Evolutionary conservation across 2,329 filamentous ascomycete species (phyloP).

Genomic region (Immersiporthe knoxdaviesiana): DNA sequence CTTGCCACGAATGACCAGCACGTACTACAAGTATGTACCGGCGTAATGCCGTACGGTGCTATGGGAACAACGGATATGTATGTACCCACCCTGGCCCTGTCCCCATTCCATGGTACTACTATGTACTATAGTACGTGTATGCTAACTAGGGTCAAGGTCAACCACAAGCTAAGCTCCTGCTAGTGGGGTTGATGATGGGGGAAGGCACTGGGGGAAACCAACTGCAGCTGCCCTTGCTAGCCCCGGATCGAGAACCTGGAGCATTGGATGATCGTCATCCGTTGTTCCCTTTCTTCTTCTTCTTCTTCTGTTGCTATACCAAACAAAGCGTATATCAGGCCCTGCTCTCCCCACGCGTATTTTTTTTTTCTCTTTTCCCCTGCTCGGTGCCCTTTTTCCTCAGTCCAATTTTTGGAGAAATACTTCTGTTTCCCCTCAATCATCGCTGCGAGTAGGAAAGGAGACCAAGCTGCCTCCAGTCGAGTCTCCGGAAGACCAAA

Average conservation of each 20-base stretch:
- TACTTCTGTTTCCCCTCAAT: not conserved
- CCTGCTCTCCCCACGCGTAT: not conserved
- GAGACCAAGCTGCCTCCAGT: not conserved
- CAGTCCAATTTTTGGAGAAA: not conserved
- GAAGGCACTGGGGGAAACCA: too few relatives aligned
- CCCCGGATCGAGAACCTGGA: not conserved
- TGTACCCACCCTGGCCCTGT: not conserved
- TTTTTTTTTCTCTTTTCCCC: too few relatives aligned
- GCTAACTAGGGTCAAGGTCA: not conserved
- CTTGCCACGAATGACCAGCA: not conserved
- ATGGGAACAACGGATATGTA: not conserved
- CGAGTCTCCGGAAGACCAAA: not conserved
- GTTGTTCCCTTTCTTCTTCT: not conserved
- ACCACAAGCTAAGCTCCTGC: not conserved
- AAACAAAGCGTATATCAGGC: not conserved
- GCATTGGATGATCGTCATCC: constrained; percentile 14
- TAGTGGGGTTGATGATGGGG: not conserved
- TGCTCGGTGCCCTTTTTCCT: not conserved
- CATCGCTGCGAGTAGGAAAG: not conserved
- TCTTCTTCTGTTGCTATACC: not conserved
- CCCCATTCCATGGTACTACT: too few relatives aligned
- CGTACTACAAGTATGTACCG: too few relatives aligned
- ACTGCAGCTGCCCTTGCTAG: constrained; percentile 1
- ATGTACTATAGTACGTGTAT: not conserved
- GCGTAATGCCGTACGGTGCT: not conserved